Conservation (phyloP, 768 basidiomycete genomes). For the Tulasnella sp. region DNA sequence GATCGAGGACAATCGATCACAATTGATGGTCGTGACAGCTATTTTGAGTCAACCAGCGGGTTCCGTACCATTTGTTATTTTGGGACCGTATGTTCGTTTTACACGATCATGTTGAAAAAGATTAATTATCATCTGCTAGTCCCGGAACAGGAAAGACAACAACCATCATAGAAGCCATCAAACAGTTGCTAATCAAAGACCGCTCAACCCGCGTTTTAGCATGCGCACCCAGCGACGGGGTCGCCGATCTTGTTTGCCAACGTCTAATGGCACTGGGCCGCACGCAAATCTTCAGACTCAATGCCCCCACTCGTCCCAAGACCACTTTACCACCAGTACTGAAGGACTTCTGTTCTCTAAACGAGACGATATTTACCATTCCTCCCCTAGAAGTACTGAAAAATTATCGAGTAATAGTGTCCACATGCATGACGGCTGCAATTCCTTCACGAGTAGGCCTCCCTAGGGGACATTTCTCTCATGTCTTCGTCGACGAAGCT, state of each 20-base stretch:
- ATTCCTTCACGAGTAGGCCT: conserved; percentile 45
- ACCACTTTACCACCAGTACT: conserved; percentile 31
- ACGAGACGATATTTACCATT: conserved; percentile 35
- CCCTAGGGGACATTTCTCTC: conserved; percentile 46
- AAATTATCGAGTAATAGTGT: conserved; percentile 41
- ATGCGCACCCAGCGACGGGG: conserved; percentile 20
- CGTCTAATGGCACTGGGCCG: conserved; percentile 9
- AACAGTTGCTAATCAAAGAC: not conserved
- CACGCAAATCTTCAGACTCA: conserved; percentile 16
- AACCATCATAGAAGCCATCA: conserved; percentile 14
- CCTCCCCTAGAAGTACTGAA: conserved; percentile 31
- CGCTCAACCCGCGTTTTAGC: conserved; percentile 13
- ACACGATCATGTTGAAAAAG: not conserved
- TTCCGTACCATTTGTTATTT: conserved; percentile 3
- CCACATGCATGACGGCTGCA: conserved; percentile 52
- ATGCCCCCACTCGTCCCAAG: conserved; percentile 20
- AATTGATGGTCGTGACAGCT: conserved; percentile 2
- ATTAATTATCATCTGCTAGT: no score
- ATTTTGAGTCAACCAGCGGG: conserved; percentile 3
- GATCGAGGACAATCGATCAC: conserved; percentile 2
- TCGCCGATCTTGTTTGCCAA: conserved; percentile 19
- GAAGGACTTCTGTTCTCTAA: conserved; percentile 29
- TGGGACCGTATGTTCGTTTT: conserved; percentile 10
- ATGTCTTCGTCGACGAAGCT: conserved; percentile 61
- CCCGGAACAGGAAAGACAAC: conserved; percentile 16